phyloP scores from a whole-genome alignment of 805 yeast genomes.

The Sugiyamaella boreocaroliniensis region DNA sequence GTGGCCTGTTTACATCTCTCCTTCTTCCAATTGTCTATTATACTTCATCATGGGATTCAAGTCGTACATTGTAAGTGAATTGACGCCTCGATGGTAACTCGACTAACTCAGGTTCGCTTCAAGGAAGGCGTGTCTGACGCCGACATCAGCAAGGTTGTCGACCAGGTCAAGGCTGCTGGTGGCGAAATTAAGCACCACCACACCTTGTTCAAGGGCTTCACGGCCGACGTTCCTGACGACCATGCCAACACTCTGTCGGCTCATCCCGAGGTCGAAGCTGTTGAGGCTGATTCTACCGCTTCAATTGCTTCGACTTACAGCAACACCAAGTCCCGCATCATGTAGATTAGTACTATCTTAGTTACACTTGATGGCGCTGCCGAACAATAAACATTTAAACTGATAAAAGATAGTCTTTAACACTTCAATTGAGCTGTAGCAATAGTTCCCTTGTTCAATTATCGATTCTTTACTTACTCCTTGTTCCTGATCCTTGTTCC shows the following conservation, averaged over 20 bases:
- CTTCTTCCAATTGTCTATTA: neutral
- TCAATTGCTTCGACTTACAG: slow-evolving; percentile 10
- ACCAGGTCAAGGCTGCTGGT: slow-evolving; percentile 18
- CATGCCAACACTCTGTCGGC: slow-evolving; percentile 23
- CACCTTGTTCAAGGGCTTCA: slow-evolving; percentile 32
- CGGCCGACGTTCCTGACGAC: slow-evolving; percentile 28
- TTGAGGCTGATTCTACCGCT: slow-evolving; percentile 30
- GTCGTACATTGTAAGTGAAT: slow-evolving; percentile 16
- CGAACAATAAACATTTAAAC: too few species aligned
- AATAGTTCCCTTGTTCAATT: too few species aligned
- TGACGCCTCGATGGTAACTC: neutral
- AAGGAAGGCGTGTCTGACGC: slow-evolving; percentile 17
- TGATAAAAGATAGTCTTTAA: too few species aligned
- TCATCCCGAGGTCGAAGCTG: slow-evolving; percentile 27
- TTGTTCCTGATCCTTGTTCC: too few species aligned
- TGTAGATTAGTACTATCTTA: too few species aligned
- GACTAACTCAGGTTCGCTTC: slow-evolving; percentile 17
- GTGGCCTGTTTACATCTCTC: neutral
- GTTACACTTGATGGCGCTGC: too few species aligned
- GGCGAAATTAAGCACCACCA: slow-evolving; percentile 28
- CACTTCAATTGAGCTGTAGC: too few species aligned
- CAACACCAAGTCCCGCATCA: slow-evolving; percentile 6
- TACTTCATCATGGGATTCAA: slow-evolving; percentile 7
- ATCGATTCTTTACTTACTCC: too few species aligned
- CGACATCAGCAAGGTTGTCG: slow-evolving; percentile 19